A percentile compares a stretch with the other conserved stretches of the same genome.
phyloP scores from a whole-genome alignment of 202 grass and related monocot species.

The Carex sylvatica region DNA sequence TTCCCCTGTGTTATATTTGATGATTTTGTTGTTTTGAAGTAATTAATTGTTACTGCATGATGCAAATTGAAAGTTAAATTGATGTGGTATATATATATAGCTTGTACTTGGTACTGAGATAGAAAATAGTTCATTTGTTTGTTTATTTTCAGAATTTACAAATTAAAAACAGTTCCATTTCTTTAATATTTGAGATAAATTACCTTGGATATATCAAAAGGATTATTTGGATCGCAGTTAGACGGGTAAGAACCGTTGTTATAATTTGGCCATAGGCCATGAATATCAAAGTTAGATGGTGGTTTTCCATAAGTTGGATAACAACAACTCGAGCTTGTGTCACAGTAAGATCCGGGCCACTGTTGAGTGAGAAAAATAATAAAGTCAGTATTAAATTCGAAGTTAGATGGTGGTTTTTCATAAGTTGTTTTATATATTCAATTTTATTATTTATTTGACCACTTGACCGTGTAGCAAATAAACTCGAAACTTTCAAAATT shows the following conservation, averaged over 20 bases:
- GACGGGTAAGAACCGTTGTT: neutral
- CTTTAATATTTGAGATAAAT: neutral
- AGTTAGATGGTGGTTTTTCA: slow-evolving; percentile 1
- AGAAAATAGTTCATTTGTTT: too few species aligned
- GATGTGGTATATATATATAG: too few species aligned
- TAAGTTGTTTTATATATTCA: neutral
- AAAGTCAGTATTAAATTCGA: neutral
- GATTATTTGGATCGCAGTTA: slow-evolving; percentile 1
- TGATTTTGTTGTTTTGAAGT: neutral
- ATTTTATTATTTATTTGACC: too few species aligned
- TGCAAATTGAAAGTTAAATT: neutral
- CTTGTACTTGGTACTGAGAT: too few species aligned
- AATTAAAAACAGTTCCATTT: too few species aligned
- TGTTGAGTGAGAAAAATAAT: neutral
- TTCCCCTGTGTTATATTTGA: neutral
- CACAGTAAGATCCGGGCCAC: neutral
- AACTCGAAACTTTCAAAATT: too few species aligned
- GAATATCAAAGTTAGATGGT: neutral
- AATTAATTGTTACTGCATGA: neutral
- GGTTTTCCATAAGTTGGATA: slow-evolving; percentile 10
- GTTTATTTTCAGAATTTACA: too few species aligned
- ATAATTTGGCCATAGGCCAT: neutral
- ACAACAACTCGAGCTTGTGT: neutral
- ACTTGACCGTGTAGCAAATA: neutral
- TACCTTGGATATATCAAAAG: neutral